A percentile compares a stretch with the other conserved stretches of the same genome.
Evolutionary conservation across 2,329 filamentous ascomycete genomes (phyloP).

Genomic region (Phoma sp.): DNA sequence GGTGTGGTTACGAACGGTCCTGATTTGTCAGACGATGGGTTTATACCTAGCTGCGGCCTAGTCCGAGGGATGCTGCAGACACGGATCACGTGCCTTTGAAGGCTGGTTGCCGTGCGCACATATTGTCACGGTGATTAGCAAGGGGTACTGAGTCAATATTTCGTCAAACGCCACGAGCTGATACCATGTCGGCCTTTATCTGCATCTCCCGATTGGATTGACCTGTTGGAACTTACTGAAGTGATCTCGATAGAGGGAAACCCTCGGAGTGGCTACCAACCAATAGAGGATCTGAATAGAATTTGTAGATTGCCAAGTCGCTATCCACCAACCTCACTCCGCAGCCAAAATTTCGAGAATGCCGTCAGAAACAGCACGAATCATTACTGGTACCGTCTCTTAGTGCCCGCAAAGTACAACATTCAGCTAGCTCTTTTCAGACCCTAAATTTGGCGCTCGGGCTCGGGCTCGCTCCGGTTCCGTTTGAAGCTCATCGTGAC

Average conservation of each 20-base stretch:
- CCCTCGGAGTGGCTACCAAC: constrained; percentile 2
- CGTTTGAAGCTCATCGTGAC: constrained; percentile 2
- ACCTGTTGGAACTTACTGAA: background rate
- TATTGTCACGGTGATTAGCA: background rate
- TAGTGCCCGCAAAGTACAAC: constrained; percentile 4
- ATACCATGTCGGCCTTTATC: background rate
- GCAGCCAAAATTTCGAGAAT: constrained; percentile 15
- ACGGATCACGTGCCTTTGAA: constrained; percentile 23
- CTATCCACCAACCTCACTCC: constrained; percentile 15
- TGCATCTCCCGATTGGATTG: background rate
- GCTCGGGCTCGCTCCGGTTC: background rate
- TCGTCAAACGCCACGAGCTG: background rate
- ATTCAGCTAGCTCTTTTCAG: constrained; percentile 15
- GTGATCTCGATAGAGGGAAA: background rate
- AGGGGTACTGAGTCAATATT: background rate
- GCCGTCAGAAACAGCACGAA: constrained; percentile 14
- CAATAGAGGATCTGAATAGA: constrained; percentile 9
- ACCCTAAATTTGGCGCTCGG: constrained; percentile 1
- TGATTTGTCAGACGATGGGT: constrained; percentile 31
- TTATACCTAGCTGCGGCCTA: constrained; percentile 29
- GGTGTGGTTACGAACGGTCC: constrained; percentile 26
- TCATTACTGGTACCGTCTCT: constrained; percentile 15
- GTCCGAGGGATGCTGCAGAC: constrained; percentile 22
- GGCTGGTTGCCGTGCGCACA: constrained; percentile 12
- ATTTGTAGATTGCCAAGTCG: constrained; percentile 12